Evolutionary conservation across 768 basidiomycete genomes (phyloP).

Genomic region (Tubosaeta sp.): DNA sequence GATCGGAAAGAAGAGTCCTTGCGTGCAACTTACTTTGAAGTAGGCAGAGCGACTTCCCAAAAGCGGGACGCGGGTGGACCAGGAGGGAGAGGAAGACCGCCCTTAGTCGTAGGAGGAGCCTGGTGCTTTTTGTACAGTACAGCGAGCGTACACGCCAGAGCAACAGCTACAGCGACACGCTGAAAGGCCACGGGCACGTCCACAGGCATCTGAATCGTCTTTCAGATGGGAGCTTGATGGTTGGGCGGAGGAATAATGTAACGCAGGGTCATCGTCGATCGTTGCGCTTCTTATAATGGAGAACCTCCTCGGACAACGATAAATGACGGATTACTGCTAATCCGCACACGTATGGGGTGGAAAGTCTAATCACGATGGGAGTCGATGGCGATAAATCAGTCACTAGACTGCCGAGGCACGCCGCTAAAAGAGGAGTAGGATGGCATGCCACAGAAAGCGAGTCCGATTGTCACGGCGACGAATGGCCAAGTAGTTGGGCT

Average conservation of each 20-base stretch:
- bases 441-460: background rate
- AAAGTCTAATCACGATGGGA: background rate
- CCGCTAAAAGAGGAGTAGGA: background rate
- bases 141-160: background rate
- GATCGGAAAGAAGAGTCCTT: background rate
- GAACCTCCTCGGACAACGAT: background rate
- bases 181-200: background rate
- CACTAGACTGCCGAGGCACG: background rate
- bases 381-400: background rate
- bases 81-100: conserved; percentile 13
- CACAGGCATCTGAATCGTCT: background rate
- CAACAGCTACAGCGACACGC: background rate
- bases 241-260: background rate
- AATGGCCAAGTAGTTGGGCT: background rate
- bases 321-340: background rate
- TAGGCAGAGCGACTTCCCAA: conserved; percentile 14
- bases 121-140: conserved; percentile 3
- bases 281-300: background rate
- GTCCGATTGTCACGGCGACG: background rate
- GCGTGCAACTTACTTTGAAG: conserved; percentile 1
- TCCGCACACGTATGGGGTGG: background rate
- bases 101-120: background rate
- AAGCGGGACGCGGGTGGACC: conserved; percentile 16
- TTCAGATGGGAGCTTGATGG: background rate
- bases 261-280: background rate